phyloP scores from a whole-genome alignment of 306 rosid species.

The Citrullus amarus region DNA sequence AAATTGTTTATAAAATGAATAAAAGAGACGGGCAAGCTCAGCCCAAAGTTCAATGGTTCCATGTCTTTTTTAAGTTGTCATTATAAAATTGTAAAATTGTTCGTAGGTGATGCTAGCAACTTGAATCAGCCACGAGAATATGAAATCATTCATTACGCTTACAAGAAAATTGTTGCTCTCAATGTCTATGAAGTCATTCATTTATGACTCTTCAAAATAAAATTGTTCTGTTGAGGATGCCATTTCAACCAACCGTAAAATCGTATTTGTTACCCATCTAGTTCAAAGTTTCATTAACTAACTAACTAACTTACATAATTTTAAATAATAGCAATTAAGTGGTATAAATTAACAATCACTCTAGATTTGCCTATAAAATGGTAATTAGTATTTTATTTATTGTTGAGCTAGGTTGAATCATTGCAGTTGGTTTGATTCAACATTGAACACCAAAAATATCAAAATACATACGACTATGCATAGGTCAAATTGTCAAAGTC shows the following conservation, averaged over 20 bases:
- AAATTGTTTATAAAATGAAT: too few relatives aligned
- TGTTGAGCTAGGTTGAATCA: background rate
- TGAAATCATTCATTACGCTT: background rate
- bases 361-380: too few relatives aligned
- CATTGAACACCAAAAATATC: background rate
- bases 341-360: too few relatives aligned
- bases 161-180: background rate
- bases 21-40: too few relatives aligned
- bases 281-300: background rate
- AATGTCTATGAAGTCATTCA: background rate
- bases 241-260: background rate
- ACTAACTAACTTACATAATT: too few relatives aligned
- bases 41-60: too few relatives aligned
- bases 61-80: background rate
- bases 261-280: background rate
- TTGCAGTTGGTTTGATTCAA: background rate
- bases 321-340: too few relatives aligned
- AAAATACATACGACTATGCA: background rate
- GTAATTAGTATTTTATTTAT: too few relatives aligned
- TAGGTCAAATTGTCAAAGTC: too few relatives aligned
- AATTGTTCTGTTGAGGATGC: background rate
- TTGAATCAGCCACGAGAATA: background rate
- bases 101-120: background rate
- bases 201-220: background rate
- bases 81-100: background rate